Evolutionary conservation across 805 yeast species (phyloP).

Genomic region (Monosporozyma siamensis): DNA sequence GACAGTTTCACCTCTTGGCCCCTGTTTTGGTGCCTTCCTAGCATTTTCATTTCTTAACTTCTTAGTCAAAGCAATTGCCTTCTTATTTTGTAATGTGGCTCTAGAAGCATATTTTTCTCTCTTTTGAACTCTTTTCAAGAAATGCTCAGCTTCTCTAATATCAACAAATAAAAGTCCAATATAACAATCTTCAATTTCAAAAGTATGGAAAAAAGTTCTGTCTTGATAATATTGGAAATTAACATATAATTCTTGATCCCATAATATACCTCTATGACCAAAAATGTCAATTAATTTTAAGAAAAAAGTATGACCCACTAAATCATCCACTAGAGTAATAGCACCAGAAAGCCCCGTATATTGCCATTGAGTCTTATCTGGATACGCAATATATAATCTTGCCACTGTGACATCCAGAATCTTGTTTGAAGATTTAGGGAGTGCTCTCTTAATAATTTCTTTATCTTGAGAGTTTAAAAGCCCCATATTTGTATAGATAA

Average conservation of each 20-base stretch:
- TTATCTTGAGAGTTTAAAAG: slow-evolving; percentile 53
- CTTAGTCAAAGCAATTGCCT: slow-evolving; percentile 73
- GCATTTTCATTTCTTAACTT: slow-evolving; percentile 46
- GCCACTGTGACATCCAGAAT: slow-evolving; percentile 88
- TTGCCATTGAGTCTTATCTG: slow-evolving; percentile 71
- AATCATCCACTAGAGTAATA: slow-evolving; percentile 74
- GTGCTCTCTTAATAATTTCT: slow-evolving; percentile 78
- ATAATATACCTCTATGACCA: slow-evolving; percentile 77
- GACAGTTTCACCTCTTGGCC: slow-evolving; percentile 35
- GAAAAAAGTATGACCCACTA: slow-evolving; percentile 90
- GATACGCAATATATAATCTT: slow-evolving; percentile 80
- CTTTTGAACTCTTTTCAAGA: slow-evolving; percentile 63
- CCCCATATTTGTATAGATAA: slow-evolving; percentile 32
- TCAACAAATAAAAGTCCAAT: slow-evolving; percentile 88
- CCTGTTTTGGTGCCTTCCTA: slow-evolving; percentile 51
- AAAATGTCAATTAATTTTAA: slow-evolving; percentile 78
- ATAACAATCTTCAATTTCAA: slow-evolving; percentile 83
- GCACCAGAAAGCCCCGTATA: slow-evolving; percentile 90
- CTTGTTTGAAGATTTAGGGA: slow-evolving; percentile 83
- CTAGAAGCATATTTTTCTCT: slow-evolving; percentile 81
- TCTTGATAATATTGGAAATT: slow-evolving; percentile 89
- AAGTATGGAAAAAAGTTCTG: slow-evolving; percentile 87
- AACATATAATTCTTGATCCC: slow-evolving; percentile 95
- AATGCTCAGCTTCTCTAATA: slow-evolving; percentile 76
- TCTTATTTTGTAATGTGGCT: slow-evolving; percentile 75